These are phyloP conservation scores for Pichia sp. DNA, from an alignment of 1,139 yeast genomes.

Conservation along the genomic window DNA sequence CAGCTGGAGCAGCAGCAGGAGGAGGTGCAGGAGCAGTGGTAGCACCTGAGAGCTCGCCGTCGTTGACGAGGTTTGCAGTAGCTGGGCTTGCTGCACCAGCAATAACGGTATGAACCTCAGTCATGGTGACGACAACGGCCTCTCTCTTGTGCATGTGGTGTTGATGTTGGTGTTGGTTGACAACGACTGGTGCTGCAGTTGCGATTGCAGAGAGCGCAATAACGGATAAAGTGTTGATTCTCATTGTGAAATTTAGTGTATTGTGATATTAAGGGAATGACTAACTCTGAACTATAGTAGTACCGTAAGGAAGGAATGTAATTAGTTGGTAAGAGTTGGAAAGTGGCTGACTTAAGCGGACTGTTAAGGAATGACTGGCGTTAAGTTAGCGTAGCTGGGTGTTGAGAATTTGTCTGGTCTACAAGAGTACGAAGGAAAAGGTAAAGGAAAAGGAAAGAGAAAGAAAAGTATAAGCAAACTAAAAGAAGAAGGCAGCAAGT, in stretches of 20 bases:
- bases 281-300: too few relatives aligned
- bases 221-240: slow-evolving; percentile 20
- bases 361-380: too few relatives aligned
- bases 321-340: too few relatives aligned
- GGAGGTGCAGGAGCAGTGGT: slow-evolving; percentile 23
- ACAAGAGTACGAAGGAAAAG: too few relatives aligned
- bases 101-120: slow-evolving; percentile 39
- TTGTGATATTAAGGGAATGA: slow-evolving; percentile 7
- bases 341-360: too few relatives aligned
- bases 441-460: slow-evolving; percentile 5
- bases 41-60: slow-evolving; percentile 20
- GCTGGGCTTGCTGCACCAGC: slow-evolving; percentile 28
- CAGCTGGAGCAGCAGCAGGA: slow-evolving; percentile 14
- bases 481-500: neutral
- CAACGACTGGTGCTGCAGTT: slow-evolving; percentile 40
- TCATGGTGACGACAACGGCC: slow-evolving; percentile 47
- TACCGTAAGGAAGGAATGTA: too few relatives aligned
- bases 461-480: slow-evolving; percentile 8
- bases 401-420: too few relatives aligned
- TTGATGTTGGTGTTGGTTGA: slow-evolving; percentile 19
- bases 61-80: slow-evolving; percentile 33
- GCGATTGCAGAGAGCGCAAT: slow-evolving; percentile 27
- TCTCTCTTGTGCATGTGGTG: slow-evolving; percentile 57
- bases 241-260: slow-evolving; percentile 14
- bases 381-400: too few relatives aligned